These are phyloP conservation scores for Leptographium galeiforme DNA, from an alignment of 2,329 filamentous ascomycete genomes.

Conservation along the genomic window DNA sequence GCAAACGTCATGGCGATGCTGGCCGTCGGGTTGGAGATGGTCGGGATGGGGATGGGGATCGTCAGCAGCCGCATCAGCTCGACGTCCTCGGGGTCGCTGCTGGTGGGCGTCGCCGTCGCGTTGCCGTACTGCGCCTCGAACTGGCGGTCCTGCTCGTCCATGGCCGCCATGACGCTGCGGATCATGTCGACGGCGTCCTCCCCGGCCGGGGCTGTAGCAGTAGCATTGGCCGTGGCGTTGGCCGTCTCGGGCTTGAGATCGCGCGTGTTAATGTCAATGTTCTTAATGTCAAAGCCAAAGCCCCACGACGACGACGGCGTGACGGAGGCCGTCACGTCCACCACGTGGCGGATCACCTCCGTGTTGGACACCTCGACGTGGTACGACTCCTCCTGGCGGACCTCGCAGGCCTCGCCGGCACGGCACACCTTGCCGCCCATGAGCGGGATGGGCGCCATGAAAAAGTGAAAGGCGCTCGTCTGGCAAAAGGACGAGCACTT, in stretches of 20 bases:
- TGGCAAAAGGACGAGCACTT: constrained; percentile 7
- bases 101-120: not conserved
- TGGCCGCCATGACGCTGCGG: not conserved
- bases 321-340: constrained; percentile 1
- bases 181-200: not conserved
- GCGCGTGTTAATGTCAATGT: not conserved
- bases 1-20: constrained; percentile 1
- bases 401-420: constrained; percentile 7
- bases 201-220: no score
- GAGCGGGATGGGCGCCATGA: constrained; percentile 2
- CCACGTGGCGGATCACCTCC: constrained; percentile 7
- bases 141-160: not conserved
- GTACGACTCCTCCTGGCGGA: constrained; percentile 3
- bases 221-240: not conserved
- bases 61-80: not conserved
- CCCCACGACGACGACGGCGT: constrained; percentile 1
- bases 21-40: not conserved
- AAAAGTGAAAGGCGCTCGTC: constrained; percentile 5
- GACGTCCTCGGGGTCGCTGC: no score
- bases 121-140: not conserved
- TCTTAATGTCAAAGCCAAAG: not conserved
- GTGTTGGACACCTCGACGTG: constrained; percentile 6
- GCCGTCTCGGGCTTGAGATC: not conserved
- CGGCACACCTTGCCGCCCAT: constrained; percentile 8
- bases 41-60: not conserved